Base-by-base conservation (phyloP, 108 stramenopile genomes). In the Cyclotella baltica region DNA sequence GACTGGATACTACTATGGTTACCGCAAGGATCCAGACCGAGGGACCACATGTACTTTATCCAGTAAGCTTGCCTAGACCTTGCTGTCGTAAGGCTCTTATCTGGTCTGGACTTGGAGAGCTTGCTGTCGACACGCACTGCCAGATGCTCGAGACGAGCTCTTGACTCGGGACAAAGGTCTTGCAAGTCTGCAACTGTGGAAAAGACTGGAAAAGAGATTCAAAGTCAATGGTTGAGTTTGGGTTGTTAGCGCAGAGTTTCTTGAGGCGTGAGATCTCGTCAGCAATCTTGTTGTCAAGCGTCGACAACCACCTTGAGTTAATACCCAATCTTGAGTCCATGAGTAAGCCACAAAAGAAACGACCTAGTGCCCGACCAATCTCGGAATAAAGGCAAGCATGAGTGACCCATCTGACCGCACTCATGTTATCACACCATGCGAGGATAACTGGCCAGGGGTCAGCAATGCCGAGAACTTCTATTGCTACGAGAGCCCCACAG, bases 21-120 rank as follows among this genome's bases (percentile, higher is more conserved):
- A 28, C 55, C 23, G 31, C 59, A 62, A 0, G 59, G 59, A 25
- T 62, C 31, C 35, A 35, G 30, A 2, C 19, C 59, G 2, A 34
- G 20, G 2, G 23, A 13, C 2, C 1, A 2, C 18, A 62, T 33
- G 2, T 2, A 72, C n/a, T 62, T 0, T 13, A 62, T 46, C 30
- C 1, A 72, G 19, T 5, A 28, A 72, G 58, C 72, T 72, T 72
- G 72, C 72, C 72, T 10, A 72, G 46, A 40, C 47, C 72, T 50
- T 1, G 0, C 2, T 19, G 72, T 72, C 36, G 48, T 59, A 72
- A 50, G 4, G 3, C 15, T 9, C 30, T 18, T 33, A 72, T 31
- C 43, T 16, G 0, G 0, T 48, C 40, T 30, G 48, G 61, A 48
- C 29, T 2, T 1, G 72, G 72, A 47, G 9, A 72, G 1, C 28